Base-by-base conservation (phyloP, 352 stramenopile species). In the Pilasporangium apinafurcum region DNA sequence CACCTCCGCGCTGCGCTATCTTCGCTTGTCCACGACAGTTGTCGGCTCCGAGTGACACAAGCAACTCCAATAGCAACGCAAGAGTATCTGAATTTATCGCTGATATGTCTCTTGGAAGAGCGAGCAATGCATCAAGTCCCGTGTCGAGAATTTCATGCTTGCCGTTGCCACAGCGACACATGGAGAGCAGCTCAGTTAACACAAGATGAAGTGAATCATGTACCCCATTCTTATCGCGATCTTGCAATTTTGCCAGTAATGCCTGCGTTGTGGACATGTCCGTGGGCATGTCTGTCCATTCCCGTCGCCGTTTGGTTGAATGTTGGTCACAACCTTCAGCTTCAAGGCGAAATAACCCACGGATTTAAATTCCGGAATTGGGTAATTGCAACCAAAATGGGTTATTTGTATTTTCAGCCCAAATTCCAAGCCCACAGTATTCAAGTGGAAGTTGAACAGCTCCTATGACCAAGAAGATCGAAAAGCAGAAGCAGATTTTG, bases 1-100 rank as follows among this genome's bases (percentile, higher is more conserved):
- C 16, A 8, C 67, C 61, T 1, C 65, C 65, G 8, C 42, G 47
- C 13, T 51, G 47, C 8, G 48, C 44, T 2, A 62, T 41, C 0
- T 44, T 29, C 2, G 18, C 13, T 21, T 62, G 55, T 16, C 45
- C 50, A 2, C 42, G 28, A 3, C 47, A 22, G 8, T 59, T 62
- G 18, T 68, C 61, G 16, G 63, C 30, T 20, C 62, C 14, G 14
- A 85, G 51, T 30, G 61, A 26, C 25, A 49, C 44, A 0, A 85
- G 37, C 16, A 85, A 30, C 56, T 82, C 63, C 18, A 85, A 39
- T 29, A 82, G 46, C 38, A 62, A 40, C n/a, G 70, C 63, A 1
- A 69, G 33, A 28, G 50, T 34, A 29, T 67, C 56, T 3, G 27
- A 12, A 8, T 16, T 28, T 0, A 44, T 35, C 16, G 51, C 17